Evolutionary conservation across 2,329 filamentous ascomycete genomes (phyloP), one percentile per base, ranked within the genome.

Genomic region (Aspergillus sp.): DNA sequence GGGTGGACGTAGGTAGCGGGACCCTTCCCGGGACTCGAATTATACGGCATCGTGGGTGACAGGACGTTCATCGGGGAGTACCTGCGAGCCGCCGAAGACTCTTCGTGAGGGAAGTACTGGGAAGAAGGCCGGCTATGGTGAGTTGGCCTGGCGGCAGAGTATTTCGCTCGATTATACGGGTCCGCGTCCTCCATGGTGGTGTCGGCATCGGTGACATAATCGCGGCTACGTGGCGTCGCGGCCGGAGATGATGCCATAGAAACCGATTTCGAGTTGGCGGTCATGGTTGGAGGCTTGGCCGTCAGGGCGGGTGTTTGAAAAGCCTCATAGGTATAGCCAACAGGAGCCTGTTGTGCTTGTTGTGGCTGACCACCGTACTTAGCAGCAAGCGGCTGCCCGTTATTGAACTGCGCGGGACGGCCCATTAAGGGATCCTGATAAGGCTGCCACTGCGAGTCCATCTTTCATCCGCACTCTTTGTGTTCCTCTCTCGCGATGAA

Each of bases 51-150:
- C 36, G 89, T 87, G 46, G 92, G 91, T 61, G 92, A 92, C 62
- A 96, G 81, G 16, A 87, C 85, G 75, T 96, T 94, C 93, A 97
- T 97, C 64, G 94, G 95, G 51, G 94, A 98, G 78, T 98, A 98
- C 73, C 93, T 87, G 75, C 96, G 91, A 60, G 92, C 91, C 58
- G 92, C 91, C 54, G 91, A 84, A 49, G 92, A 95, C 60, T 90
- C 87, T 71, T 94, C 88, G 65, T 88, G 87, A 54, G 88, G 81
- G 51, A 87, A 78, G 66, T 89, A 90, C 74, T 94, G 89, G 68
- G 92, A 86, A 63, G 85, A 91, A 61, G 87, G 81, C 67, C 94
- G 87, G 66, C 62, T 73, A 70, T 92, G 87, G 73, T 92, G 88
- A 73, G 87, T 87, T 49, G 91, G 87, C 67, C 91, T 87, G 36